phyloP scores from a whole-genome alignment of 352 stramenopile species.

The Blastocystis sp. region DNA sequence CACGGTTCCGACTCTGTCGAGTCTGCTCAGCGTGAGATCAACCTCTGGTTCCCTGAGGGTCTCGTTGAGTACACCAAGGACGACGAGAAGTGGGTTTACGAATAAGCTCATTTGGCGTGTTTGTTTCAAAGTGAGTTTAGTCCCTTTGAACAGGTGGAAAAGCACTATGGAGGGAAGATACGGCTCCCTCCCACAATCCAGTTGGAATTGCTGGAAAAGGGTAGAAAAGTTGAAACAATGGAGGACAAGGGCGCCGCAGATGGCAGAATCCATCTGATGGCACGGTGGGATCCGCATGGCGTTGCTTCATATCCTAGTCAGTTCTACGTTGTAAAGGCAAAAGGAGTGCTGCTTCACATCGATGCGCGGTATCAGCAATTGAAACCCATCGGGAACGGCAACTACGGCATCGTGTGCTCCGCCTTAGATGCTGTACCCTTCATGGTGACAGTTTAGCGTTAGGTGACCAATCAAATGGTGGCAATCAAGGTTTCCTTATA shows the following conservation, averaged over 20 bases:
- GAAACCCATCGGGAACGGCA: slow-evolving; percentile 24
- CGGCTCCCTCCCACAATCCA: too few relatives aligned
- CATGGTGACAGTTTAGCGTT: not conserved
- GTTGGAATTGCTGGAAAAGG: too few relatives aligned
- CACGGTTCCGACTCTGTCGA: slow-evolving; percentile 95
- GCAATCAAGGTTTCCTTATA: slow-evolving; percentile 54
- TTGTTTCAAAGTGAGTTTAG: not conserved
- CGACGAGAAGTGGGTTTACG: slow-evolving; percentile 89
- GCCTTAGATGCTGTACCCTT: slow-evolving; percentile 24
- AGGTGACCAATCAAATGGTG: slow-evolving; percentile 42
- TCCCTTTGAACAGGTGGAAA: too few relatives aligned
- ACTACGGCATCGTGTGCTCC: slow-evolving; percentile 58
- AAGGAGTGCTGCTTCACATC: not conserved
- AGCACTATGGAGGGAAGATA: too few relatives aligned
- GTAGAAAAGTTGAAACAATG: too few relatives aligned
- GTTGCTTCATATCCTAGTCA: not conserved
- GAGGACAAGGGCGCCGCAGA: not conserved
- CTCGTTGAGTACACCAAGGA: slow-evolving; percentile 85
- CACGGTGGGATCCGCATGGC: not conserved
- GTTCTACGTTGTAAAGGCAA: slow-evolving; percentile 16
- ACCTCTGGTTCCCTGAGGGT: slow-evolving; percentile 92
- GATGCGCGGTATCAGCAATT: slow-evolving; percentile 33
- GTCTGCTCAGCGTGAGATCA: slow-evolving; percentile 93
- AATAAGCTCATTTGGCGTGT: slow-evolving; percentile 73
- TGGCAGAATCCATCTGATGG: not conserved